These are phyloP conservation scores for Plasmodium coatneyi DNA, from an alignment of 169 alveolate species.

Conservation along the genomic window DNA sequence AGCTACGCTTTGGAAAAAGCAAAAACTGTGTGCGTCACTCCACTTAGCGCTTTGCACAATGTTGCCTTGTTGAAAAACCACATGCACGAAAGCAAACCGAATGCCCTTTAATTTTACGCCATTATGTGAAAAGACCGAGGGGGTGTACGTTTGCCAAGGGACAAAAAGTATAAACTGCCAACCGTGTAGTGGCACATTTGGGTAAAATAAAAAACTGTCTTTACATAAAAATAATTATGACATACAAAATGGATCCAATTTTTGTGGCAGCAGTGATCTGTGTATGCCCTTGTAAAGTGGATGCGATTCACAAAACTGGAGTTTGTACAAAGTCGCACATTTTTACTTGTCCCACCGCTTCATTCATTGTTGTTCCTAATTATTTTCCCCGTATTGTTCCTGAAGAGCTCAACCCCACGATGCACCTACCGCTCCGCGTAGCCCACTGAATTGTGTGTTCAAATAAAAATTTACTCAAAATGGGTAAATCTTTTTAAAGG, in stretches of 20 bases:
- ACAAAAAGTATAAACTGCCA: not conserved
- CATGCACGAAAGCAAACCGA: not conserved
- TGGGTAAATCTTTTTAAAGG: not conserved
- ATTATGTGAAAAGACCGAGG: not conserved
- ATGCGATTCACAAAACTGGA: not conserved
- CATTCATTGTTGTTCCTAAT: not conserved
- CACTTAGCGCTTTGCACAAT: not conserved
- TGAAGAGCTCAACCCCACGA: not conserved
- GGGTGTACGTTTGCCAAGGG: not conserved
- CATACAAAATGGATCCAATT: not conserved
- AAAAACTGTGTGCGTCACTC: not conserved
- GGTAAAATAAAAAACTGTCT: not conserved
- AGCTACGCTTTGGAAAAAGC: not conserved
- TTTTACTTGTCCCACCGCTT: not conserved
- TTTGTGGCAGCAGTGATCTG: not conserved
- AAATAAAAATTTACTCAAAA: conserved; percentile 7
- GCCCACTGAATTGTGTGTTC: not conserved
- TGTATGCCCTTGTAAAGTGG: not conserved
- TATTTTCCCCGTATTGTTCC: not conserved
- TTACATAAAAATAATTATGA: not conserved
- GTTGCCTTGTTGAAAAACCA: not conserved
- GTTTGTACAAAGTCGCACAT: not conserved
- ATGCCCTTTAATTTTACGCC: not conserved
- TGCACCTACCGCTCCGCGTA: not conserved
- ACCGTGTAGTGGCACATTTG: not conserved